These are phyloP conservation scores for Phytophthora lateralis DNA, from an alignment of 352 stramenopile species.

Conservation along the genomic window DNA sequence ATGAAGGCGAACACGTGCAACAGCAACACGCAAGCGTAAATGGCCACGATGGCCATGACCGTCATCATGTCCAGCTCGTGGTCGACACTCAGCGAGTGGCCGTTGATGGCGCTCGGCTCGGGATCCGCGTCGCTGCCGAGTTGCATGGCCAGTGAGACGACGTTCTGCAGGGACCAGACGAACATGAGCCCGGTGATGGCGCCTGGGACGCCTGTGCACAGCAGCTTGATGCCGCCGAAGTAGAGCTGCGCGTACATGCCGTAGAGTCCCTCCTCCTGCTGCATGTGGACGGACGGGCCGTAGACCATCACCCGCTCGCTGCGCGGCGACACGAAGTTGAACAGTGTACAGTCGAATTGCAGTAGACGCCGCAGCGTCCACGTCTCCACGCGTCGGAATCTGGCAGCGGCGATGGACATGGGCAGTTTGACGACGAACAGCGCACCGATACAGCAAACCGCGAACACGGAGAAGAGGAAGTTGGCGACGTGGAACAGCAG, in stretches of 20 bases:
- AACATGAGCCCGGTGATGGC: constrained; percentile 48
- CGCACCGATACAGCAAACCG: constrained; percentile 32
- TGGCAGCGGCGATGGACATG: background rate
- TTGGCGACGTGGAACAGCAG: constrained; percentile 63
- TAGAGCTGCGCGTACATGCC: constrained; percentile 61
- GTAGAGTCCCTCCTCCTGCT: constrained; percentile 38
- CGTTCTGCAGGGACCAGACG: constrained; percentile 51
- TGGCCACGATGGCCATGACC: constrained; percentile 42
- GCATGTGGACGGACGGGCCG: constrained; percentile 38
- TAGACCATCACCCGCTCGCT: constrained; percentile 60
- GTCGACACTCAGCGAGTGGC: constrained; percentile 23
- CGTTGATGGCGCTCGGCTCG: constrained; percentile 14
- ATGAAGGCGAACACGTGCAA: constrained; percentile 60
- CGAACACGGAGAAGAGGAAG: constrained; percentile 46
- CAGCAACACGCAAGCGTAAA: constrained; percentile 61
- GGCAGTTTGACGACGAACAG: constrained; percentile 38
- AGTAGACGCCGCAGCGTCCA: constrained; percentile 44
- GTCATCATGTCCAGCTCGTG: constrained; percentile 55
- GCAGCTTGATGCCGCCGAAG: constrained; percentile 57
- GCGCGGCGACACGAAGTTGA: constrained; percentile 61
- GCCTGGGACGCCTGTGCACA: constrained; percentile 52
- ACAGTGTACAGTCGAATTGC: constrained; percentile 49
- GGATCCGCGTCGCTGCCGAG: constrained; percentile 5
- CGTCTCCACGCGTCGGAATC: constrained; percentile 35
- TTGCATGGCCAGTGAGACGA: constrained; percentile 25